Conservation (phyloP, 306 rosid species). For the Adenanthera pavonina region DNA sequence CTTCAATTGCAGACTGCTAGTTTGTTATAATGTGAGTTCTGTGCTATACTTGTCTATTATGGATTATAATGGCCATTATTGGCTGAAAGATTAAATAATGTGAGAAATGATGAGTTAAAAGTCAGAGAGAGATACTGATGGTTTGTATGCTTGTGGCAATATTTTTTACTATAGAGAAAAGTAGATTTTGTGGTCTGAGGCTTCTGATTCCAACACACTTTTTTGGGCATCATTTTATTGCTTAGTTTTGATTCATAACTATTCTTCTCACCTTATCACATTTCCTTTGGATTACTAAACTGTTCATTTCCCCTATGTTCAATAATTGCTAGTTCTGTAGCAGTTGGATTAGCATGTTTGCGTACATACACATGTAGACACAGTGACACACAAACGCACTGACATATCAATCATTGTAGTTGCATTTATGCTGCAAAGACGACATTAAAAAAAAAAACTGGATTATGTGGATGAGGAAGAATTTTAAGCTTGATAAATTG, state of each 20-base stretch:
- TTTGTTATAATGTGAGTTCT: neutral
- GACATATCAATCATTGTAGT: conserved; percentile 14
- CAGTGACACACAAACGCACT: neutral
- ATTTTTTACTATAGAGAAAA: neutral
- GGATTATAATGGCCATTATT: neutral
- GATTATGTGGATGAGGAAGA: conserved; percentile 16
- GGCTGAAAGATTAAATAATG: neutral
- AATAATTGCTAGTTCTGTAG: conserved; percentile 22
- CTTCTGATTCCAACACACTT: neutral
- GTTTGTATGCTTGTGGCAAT: neutral
- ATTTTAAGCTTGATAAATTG: conserved; percentile 15
- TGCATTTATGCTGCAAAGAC: conserved; percentile 25
- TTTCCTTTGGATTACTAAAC: neutral
- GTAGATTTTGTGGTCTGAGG: neutral
- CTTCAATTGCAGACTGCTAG: neutral
- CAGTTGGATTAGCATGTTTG: neutral
- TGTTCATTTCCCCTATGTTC: neutral
- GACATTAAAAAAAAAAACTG: conserved; percentile 5
- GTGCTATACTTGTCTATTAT: neutral
- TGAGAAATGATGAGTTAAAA: neutral
- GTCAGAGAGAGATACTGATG: neutral
- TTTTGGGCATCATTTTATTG: neutral
- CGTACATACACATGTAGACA: neutral
- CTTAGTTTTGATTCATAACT: neutral
- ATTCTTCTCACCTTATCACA: neutral